phyloP scores from a whole-genome alignment of 2,329 filamentous ascomycete genomes.

The Trichoderma koningii region DNA sequence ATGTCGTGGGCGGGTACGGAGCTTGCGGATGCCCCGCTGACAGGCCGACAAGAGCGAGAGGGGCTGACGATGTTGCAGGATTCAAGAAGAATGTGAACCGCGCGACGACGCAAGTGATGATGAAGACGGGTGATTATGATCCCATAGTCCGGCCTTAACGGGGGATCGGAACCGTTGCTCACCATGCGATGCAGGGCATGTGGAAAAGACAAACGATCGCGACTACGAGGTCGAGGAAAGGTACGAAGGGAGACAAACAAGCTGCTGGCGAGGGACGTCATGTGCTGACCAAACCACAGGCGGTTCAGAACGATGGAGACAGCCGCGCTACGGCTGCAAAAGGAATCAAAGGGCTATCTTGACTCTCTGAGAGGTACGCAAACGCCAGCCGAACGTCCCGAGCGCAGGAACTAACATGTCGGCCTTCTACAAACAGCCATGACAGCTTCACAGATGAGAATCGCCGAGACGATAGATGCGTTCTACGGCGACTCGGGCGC shows the following conservation, averaged over 20 bases:
- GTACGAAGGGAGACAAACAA: conserved; percentile 45
- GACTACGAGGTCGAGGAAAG: conserved; percentile 98
- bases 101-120: conserved; percentile 99
- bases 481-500: conserved; percentile 98
- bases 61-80: conserved; percentile 41
- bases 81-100: conserved; percentile 93
- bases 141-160: too few relatives aligned
- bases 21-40: conserved; percentile 35
- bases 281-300: conserved; percentile 49
- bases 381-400: conserved; percentile 17
- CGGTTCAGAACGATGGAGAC: conserved; percentile 98
- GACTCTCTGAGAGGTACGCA: conserved; percentile 82
- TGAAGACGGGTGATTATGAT: conserved; percentile 77
- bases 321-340: conserved; percentile 87
- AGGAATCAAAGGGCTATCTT: conserved; percentile 96
- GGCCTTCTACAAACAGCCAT: conserved; percentile 64
- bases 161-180: not conserved
- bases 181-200: conserved; percentile 64
- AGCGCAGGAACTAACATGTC: not conserved
- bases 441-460: conserved; percentile 99
- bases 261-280: not conserved
- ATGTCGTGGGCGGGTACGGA: conserved; percentile 72
- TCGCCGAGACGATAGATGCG: conserved; percentile 98
- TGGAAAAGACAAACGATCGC: conserved; percentile 97
- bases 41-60: conserved; percentile 25